These are phyloP conservation scores for Ustilago crameri DNA, from an alignment of 1,284 basidiomycete genomes.

Conservation along the genomic window DNA sequence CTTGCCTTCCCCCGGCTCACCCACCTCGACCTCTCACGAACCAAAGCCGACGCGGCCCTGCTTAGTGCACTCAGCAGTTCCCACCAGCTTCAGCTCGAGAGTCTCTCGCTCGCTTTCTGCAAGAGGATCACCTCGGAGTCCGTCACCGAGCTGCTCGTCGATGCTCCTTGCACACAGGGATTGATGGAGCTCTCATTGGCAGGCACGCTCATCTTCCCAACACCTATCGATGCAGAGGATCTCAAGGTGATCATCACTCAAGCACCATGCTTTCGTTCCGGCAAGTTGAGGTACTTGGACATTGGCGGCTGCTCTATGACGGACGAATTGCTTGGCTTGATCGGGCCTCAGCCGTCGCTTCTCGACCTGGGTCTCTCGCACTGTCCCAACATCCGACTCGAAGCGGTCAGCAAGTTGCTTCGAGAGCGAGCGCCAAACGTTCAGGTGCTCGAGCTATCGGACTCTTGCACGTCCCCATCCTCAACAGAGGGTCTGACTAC, in stretches of 20 bases:
- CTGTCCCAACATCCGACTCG: constrained; percentile 79
- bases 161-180: constrained; percentile 74
- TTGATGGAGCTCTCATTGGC: constrained; percentile 87
- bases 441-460: constrained; percentile 85
- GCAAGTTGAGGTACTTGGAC: constrained; percentile 85
- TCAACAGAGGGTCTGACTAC: constrained; percentile 36
- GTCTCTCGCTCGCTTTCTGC: constrained; percentile 89
- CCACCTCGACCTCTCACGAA: constrained; percentile 75
- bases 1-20: constrained; percentile 86
- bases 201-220: constrained; percentile 85
- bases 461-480: constrained; percentile 71
- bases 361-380: constrained; percentile 77
- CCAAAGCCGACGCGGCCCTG: constrained; percentile 82
- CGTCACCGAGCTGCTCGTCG: constrained; percentile 79
- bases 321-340: constrained; percentile 70
- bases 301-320: constrained; percentile 84
- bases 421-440: constrained; percentile 78
- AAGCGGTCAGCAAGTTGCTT: constrained; percentile 78
- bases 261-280: constrained; percentile 84
- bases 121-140: constrained; percentile 82
- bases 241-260: constrained; percentile 77
- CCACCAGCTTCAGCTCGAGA: constrained; percentile 76
- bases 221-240: constrained; percentile 79
- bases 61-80: constrained; percentile 77
- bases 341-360: constrained; percentile 78